Evolutionary conservation across 2,329 filamentous ascomycete genomes (phyloP), one percentile per base, ranked within the genome.

Genomic region (Fusarium miscanthi): DNA sequence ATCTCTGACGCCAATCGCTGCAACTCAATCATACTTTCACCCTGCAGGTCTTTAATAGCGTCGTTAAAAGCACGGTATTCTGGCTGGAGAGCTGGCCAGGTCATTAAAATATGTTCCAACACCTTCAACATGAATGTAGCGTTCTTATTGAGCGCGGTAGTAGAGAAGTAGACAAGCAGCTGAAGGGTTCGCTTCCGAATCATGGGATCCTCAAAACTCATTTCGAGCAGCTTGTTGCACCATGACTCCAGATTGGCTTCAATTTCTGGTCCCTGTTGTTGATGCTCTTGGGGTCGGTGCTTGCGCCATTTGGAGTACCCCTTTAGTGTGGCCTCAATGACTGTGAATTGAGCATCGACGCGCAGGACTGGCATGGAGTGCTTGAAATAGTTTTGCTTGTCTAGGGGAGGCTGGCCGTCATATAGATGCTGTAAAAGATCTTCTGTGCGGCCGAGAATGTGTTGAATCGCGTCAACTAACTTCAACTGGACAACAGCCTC

Each of bases 1-100:
- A 98, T 97, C 76, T 94, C 94, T 69, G 93, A 91, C 11, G 95
- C 95, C 43, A 99, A 86, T 63, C 95, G 90, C 77, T 97, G 94
- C 66, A 98, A 86, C 81, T 99, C 95, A 62, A 94, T 88, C 81
- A 94, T 94, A 76, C 94, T 93, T 77, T 97, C 90, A 7, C 89
- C 89, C 79, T 98, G 94, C 21, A 99, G 87, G 64, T 97, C 94
- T 78, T 95, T 96, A 40, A 98, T 93, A 2, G 95, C 92, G 72
- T 98, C 96, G 19, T 93, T 94, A 80, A 95, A 97, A 6, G 90
- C 85, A 43, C 88, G 87, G 76, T 92, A 89, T 48, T 92, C 89
- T 5, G 92, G 90, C 61, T 93, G 88, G 46, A 93, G 89, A 7
- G 88, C 85, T n/a, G 94, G 90, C 82, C 92, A 92, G 38, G 93